Evolutionary conservation across 2,329 filamentous ascomycete species (phyloP).

Genomic region (Harringtonia lauricola): DNA sequence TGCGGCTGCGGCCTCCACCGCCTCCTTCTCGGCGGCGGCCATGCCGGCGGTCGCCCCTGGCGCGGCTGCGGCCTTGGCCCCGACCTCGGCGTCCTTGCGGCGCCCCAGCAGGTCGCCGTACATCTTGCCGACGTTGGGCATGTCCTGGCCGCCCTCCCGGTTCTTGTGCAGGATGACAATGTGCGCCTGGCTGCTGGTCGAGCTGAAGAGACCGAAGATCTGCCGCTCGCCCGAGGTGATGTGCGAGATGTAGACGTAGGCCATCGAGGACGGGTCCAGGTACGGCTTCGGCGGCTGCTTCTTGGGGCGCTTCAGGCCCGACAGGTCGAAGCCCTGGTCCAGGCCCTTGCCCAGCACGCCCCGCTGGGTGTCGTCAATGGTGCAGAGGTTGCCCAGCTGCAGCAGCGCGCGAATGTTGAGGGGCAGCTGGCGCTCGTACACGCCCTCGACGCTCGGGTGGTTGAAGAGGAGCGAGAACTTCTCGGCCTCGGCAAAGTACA

Average conservation of each 20-base stretch:
- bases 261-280: slow-evolving; percentile 60
- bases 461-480: slow-evolving; percentile 79
- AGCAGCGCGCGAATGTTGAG: slow-evolving; percentile 79
- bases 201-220: slow-evolving; percentile 89
- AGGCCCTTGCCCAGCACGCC: slow-evolving; percentile 88
- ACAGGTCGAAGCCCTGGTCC: slow-evolving; percentile 86
- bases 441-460: slow-evolving; percentile 88
- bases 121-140: slow-evolving; percentile 84
- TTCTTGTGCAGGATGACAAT: slow-evolving; percentile 79
- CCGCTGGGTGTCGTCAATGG: slow-evolving; percentile 80
- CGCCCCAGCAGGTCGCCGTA: slow-evolving; percentile 67
- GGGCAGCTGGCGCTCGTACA: slow-evolving; percentile 91
- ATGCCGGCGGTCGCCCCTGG: background rate
- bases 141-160: slow-evolving; percentile 64
- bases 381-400: slow-evolving; percentile 81
- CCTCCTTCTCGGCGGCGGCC: slow-evolving; percentile 6
- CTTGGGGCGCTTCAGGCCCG: slow-evolving; percentile 55
- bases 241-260: slow-evolving; percentile 88
- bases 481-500: slow-evolving; percentile 74
- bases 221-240: slow-evolving; percentile 83
- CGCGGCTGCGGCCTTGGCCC: slow-evolving; percentile 2
- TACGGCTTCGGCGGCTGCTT: slow-evolving; percentile 56
- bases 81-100: slow-evolving; percentile 49
- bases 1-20: slow-evolving; percentile 43
- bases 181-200: slow-evolving; percentile 65